phyloP scores from a whole-genome alignment of 192 early-diverging fungal species.

The Hyaloraphidium curvatum region DNA sequence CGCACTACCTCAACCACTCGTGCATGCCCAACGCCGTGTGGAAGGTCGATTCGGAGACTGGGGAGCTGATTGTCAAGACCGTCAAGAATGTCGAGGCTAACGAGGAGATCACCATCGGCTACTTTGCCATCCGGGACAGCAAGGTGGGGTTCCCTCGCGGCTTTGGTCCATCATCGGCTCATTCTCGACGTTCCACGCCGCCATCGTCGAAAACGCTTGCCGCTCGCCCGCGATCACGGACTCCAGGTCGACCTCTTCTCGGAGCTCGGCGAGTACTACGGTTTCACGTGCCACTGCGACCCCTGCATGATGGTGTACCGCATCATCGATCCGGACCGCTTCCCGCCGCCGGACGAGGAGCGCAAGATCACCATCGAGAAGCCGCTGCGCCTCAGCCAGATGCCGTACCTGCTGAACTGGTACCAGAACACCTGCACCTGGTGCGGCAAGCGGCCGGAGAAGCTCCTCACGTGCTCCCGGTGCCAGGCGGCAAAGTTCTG shows the following conservation, averaged over 20 bases:
- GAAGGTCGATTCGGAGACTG: not conserved
- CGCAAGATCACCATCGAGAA: not conserved
- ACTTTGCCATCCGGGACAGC: not conserved
- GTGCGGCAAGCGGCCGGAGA: not conserved
- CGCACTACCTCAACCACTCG: not conserved
- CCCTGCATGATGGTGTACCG: not conserved
- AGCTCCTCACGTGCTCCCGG: not conserved
- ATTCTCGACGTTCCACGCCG: not conserved
- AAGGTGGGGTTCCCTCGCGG: not conserved
- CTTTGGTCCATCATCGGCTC: not conserved
- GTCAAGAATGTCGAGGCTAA: not conserved
- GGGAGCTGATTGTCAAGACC: not conserved
- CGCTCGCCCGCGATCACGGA: not conserved
- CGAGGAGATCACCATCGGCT: not conserved
- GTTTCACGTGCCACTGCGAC: not conserved
- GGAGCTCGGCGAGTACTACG: not conserved
- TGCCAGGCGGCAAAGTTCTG: not conserved
- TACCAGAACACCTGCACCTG: too few relatives aligned
- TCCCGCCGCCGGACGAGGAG: not conserved
- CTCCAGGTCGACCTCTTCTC: not conserved
- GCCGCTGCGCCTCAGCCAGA: too few relatives aligned
- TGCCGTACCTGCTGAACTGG: too few relatives aligned
- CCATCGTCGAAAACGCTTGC: not conserved
- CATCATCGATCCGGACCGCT: not conserved
- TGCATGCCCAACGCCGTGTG: slow-evolving; percentile 1